Evolutionary conservation across 306 rosid species (phyloP), one percentile per base, ranked within the genome.

Genomic region (Vigna reflexopilosa): DNA sequence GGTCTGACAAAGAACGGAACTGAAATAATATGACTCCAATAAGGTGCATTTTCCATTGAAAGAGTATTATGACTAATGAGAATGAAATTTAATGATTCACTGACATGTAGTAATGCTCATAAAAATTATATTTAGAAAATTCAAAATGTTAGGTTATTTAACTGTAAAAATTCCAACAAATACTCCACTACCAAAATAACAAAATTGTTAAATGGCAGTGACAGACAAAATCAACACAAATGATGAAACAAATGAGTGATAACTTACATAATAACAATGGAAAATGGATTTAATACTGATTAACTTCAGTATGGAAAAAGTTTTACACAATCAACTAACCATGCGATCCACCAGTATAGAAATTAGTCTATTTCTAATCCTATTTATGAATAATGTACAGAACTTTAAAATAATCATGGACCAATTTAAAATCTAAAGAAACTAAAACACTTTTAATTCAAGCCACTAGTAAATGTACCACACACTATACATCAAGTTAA

Each of bases 1-100:
- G 99, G 83, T 95, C 99, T 16, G 99, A 95, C 81, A 95, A 82
- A 70, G 99, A 88, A 58, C 98, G 98, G 84, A 95, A 95, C 99
- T 95, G 92, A 47, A 67, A 84, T 69, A 83, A 80, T 45, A 77
- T 50, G 38, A 64, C 75, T 73, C 67, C 28, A 80, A 58, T 76
- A 70, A 85, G 83, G 44, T 58, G 68, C 30, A 38, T 63, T 67
- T 70, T 51, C 70, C 38, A 54, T 58, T 24, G 20, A 68, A 30
- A 52, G 19, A 65, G 63, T 26, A 70, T 16, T 52, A 50, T 16
- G n/a, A 49, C 54, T 8, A 16, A 56, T 42, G 22, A 78, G 22
- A 13, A 57, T 24, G 74, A 64, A 69, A 20, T 52, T 28, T n/a
- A 6, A 30, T 68, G 38, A 56, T 44, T 71, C 24, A n/a, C 51